A percentile compares a stretch with the other conserved stretches of the same genome.
Conservation (phyloP, 148 eudicot genomes). For the Amaranthus hypochondriacus region DNA sequence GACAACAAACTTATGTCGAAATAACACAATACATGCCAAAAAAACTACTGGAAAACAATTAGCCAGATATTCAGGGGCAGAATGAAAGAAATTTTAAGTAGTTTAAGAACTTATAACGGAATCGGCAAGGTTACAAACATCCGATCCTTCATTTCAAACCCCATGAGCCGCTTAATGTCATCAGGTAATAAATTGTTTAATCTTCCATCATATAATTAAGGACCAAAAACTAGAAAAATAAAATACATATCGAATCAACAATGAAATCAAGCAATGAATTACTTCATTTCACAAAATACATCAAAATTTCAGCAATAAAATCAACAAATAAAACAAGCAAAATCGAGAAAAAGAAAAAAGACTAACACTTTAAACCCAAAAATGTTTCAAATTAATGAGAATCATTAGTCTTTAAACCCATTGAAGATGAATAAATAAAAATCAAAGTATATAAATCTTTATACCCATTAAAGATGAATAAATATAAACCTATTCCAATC, state of each 20-base stretch:
- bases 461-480: too few relatives aligned
- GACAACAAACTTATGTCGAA: neutral
- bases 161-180: too few relatives aligned
- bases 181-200: too few relatives aligned
- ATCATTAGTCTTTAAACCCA: too few relatives aligned
- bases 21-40: neutral
- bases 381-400: too few relatives aligned
- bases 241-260: too few relatives aligned
- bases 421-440: too few relatives aligned
- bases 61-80: neutral
- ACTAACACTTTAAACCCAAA: conserved; percentile 58
- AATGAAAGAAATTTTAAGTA: neutral
- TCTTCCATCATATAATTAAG: too few relatives aligned
- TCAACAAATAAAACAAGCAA: neutral
- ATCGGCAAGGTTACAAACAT: conserved; percentile 33
- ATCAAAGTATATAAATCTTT: too few relatives aligned
- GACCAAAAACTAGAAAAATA: too few relatives aligned
- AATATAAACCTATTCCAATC: neutral
- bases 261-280: too few relatives aligned
- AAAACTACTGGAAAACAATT: neutral
- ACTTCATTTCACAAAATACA: neutral
- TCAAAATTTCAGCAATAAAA: neutral
- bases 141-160: too few relatives aligned
- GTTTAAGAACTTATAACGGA: conserved; percentile 53
- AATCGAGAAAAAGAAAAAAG: neutral